Percentiles rank a stretch among this genome's conserved stretches.
Conservation (phyloP, 768 basidiomycete species). For the Mycena epipterygia region DNA sequence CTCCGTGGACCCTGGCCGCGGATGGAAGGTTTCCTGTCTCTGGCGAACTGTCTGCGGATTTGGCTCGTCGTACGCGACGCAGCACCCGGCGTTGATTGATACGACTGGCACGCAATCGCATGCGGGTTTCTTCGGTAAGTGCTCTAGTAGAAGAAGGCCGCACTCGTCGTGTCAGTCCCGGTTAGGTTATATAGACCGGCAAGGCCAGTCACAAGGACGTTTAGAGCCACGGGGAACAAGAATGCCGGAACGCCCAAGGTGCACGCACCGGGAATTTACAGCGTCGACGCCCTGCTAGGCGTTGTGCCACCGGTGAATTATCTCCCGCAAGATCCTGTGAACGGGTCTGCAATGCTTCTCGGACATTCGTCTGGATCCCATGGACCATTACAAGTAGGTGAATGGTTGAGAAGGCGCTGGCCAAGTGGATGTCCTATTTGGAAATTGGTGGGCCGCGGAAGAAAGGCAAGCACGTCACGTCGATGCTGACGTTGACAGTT, state of each 20-base stretch:
- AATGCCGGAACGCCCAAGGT: not conserved
- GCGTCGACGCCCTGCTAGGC: not conserved
- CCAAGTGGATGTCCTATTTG: too few species aligned
- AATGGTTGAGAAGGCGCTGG: too few species aligned
- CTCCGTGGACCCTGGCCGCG: conserved; percentile 5
- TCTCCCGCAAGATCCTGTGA: not conserved
- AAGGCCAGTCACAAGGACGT: not conserved
- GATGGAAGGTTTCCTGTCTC: not conserved
- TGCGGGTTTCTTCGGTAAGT: not conserved
- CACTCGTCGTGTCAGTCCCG: not conserved
- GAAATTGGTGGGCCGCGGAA: not conserved
- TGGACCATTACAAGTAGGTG: too few species aligned
- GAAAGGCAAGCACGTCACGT: not conserved
- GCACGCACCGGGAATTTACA: not conserved
- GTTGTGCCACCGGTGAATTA: conserved; percentile 18
- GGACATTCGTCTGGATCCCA: not conserved
- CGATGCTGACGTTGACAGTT: not conserved
- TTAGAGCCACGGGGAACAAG: not conserved
- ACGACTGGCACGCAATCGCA: conserved; percentile 3
- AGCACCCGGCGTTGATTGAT: not conserved
- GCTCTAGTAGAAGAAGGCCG: conserved; percentile 21
- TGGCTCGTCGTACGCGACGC: not conserved
- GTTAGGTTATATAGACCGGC: not conserved
- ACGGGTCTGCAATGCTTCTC: not conserved
- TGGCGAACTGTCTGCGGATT: not conserved